A percentile compares a stretch with the other conserved stretches of the same genome.
Conservation (phyloP, 768 basidiomycete species). For the Plicaturopsis crispa region DNA sequence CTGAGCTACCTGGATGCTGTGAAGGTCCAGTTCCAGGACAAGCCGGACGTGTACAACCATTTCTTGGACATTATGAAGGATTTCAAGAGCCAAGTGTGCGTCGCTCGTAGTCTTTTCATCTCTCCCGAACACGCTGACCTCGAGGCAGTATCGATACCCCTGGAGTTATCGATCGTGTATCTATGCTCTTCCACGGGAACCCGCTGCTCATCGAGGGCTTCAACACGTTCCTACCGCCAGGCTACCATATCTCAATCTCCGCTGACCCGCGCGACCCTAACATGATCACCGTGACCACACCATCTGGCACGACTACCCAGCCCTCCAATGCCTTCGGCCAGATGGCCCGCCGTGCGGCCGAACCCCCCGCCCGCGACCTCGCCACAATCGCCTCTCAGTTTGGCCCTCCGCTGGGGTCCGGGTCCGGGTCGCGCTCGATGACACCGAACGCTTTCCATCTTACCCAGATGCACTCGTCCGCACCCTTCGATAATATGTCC, state of each 20-base stretch:
- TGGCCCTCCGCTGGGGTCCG: slow-evolving; percentile 22
- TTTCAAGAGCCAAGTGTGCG: slow-evolving; percentile 92
- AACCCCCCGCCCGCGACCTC: slow-evolving; percentile 9
- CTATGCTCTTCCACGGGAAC: slow-evolving; percentile 86
- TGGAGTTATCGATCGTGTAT: slow-evolving; percentile 93
- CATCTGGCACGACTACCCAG: slow-evolving; percentile 64
- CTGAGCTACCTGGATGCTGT: slow-evolving; percentile 92
- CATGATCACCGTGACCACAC: slow-evolving; percentile 78
- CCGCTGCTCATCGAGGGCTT: slow-evolving; percentile 90
- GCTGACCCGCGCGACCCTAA: slow-evolving; percentile 62
- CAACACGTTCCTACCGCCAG: slow-evolving; percentile 93
- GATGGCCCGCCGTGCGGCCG: slow-evolving; percentile 20
- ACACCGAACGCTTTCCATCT: slow-evolving; percentile 43
- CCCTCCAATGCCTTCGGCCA: slow-evolving; percentile 38
- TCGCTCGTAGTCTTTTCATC: slow-evolving; percentile 11
- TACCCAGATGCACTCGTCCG: slow-evolving; percentile 15
- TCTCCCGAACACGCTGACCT: slow-evolving; percentile 6
- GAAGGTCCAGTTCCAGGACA: slow-evolving; percentile 84
- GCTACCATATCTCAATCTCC: slow-evolving; percentile 88
- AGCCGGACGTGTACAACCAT: slow-evolving; percentile 90
- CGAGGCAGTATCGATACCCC: slow-evolving; percentile 85
- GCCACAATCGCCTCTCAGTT: neutral
- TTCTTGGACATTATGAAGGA: slow-evolving; percentile 99
- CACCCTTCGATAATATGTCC: no score
- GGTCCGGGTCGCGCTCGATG: slow-evolving; percentile 43